phyloP scores from a whole-genome alignment of 352 stramenopile genomes.

The Pythium apleroticum region DNA sequence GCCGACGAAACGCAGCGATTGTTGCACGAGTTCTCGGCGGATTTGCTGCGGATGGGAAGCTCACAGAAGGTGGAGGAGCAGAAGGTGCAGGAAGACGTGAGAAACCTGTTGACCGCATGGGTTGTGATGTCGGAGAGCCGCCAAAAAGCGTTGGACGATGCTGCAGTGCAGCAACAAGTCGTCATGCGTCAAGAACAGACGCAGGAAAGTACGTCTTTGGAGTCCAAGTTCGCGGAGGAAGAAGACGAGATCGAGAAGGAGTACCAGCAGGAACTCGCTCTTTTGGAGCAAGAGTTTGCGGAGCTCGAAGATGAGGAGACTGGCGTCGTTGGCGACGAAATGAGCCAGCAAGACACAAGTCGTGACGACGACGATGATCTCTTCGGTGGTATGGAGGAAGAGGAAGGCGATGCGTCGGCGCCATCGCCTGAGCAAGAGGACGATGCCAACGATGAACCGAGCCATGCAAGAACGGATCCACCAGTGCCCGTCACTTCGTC shows the following conservation, averaged over 20 bases:
- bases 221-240: conserved; percentile 48
- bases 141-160: neutral
- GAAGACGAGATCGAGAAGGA: conserved; percentile 30
- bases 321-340: neutral
- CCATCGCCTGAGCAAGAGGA: neutral
- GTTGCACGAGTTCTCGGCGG: conserved; percentile 48
- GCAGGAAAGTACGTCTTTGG: conserved; percentile 42
- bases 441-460: no score
- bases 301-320: neutral
- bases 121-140: conserved; percentile 21
- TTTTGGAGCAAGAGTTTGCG: conserved; percentile 25
- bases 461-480: neutral
- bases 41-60: conserved; percentile 48
- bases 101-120: conserved; percentile 34
- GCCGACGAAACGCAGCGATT: conserved; percentile 47
- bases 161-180: conserved; percentile 19
- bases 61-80: conserved; percentile 47
- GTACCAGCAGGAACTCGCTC: conserved; percentile 29
- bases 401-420: conserved; percentile 8
- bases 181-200: conserved; percentile 60
- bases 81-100: conserved; percentile 42
- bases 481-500: neutral
- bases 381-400: conserved; percentile 7
- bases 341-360: neutral
- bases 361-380: neutral